Evolutionary conservation across 2,329 filamentous ascomycete genomes (phyloP).

Genomic region (Colletotrichum paranaense): DNA sequence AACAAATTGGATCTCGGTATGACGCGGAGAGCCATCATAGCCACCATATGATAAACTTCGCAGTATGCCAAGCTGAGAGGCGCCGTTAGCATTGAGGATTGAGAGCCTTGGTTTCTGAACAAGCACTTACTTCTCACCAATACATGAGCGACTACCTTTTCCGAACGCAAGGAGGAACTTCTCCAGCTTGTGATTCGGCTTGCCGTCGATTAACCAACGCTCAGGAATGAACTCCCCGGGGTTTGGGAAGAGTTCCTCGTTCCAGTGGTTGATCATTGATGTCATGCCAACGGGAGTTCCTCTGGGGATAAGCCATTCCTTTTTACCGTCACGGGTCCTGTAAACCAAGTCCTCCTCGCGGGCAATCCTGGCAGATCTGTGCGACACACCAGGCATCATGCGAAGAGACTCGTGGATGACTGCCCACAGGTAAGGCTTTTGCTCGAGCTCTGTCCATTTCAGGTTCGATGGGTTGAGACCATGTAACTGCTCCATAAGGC

Average conservation of each 20-base stretch:
- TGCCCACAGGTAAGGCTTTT: constrained; percentile 49
- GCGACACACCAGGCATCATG: constrained; percentile 37
- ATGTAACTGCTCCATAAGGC: constrained; percentile 42
- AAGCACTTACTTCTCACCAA: constrained; percentile 38
- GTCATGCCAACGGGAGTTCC: constrained; percentile 39
- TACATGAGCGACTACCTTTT: constrained; percentile 37
- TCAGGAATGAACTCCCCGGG: constrained; percentile 38
- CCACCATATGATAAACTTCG: constrained; percentile 42
- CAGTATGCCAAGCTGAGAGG: constrained; percentile 42
- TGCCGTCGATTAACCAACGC: constrained; percentile 39
- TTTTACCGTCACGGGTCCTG: constrained; percentile 36
- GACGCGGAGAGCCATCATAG: constrained; percentile 43
- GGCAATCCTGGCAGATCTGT: constrained; percentile 36
- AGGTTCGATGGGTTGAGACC: constrained; percentile 39
- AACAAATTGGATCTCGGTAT: constrained; percentile 41
- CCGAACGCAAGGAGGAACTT: constrained; percentile 37
- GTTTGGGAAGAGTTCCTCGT: constrained; percentile 36
- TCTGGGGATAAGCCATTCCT: constrained; percentile 36
- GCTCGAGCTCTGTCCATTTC: constrained; percentile 47
- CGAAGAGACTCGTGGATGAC: constrained; percentile 41
- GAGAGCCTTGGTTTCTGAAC: not conserved
- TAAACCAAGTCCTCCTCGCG: constrained; percentile 40
- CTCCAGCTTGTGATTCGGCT: constrained; percentile 31
- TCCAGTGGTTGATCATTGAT: constrained; percentile 37
- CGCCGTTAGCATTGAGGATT: not conserved